A percentile compares a stretch with the other conserved stretches of the same genome.
These are phyloP conservation scores for Blastobotrys arbuscula DNA, from an alignment of 1,139 yeast genomes.

Conservation along the genomic window DNA sequence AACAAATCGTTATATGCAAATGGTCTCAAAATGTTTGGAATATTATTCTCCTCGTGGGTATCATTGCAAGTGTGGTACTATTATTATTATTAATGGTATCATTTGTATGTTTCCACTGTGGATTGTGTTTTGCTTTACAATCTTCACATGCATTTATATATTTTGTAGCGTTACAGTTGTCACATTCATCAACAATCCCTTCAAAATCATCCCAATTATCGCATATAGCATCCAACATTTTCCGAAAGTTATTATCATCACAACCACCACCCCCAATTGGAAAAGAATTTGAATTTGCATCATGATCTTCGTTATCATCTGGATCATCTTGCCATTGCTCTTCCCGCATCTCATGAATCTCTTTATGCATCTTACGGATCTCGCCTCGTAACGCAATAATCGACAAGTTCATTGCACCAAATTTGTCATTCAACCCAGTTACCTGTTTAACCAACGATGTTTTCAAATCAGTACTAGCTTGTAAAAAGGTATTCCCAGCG, in stretches of 20 bases:
- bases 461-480: too few relatives aligned
- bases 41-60: neutral
- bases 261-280: neutral
- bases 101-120: neutral
- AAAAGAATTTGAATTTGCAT: too few relatives aligned
- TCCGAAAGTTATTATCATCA: neutral
- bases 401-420: neutral
- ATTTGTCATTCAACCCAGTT: neutral
- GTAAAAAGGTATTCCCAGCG: too few relatives aligned
- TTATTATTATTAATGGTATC: too few relatives aligned
- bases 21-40: neutral
- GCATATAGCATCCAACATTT: neutral
- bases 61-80: too few relatives aligned
- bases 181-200: neutral
- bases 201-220: neutral
- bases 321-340: neutral
- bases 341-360: conserved; percentile 1
- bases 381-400: neutral
- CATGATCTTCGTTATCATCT: neutral
- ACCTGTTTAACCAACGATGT: neutral
- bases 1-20: neutral
- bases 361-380: conserved; percentile 3
- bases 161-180: neutral
- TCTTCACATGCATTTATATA: neutral
- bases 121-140: neutral